Base-by-base conservation (phyloP, 108 stramenopile species). In the Skeletonema potamos region DNA sequence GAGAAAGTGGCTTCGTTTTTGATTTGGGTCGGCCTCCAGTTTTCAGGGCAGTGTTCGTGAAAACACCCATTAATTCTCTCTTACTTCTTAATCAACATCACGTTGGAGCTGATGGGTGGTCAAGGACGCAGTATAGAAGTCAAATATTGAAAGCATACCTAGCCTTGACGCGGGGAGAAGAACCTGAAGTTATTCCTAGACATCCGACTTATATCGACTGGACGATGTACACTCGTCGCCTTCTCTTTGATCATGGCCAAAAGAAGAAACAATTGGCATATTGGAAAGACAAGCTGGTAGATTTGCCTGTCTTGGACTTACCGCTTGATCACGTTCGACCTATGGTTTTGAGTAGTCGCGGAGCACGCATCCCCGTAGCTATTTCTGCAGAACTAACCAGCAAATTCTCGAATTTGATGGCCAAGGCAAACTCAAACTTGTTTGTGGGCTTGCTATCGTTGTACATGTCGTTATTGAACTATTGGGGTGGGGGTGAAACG, bases 261-360 rank as follows among this genome's bases (percentile, higher is more conserved):
- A 29, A 48, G 22, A 54, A 55, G 66, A 66, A 58, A 58, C 66
- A 66, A 58, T 58, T 66, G 54, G 54, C 51, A 54, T 66, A 66
- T 58, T 66, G 66, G 66, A 66, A 32, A 58, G 56, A 66, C n/a
- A 66, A 66, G 20, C 66, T 66, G n/a, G 44, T 13, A 9, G 54
- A 22, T 32, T 32, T 66, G 27, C 66, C 66, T 26, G 54, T 30
- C 27, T 18, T 66, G 15, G 54, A 57, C 55, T 20, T 66, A 27
- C 66, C 66, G 15, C 28, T 58, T 13, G 66, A 66, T 56, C 51
- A 56, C 13, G 15, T 15, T 15, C 51, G 66, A 58, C 66, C 66
- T 29, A 66, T n/a, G 17, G 54, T 66, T 12, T 58, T 66, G 54
- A 30, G 55, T n/a, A 58, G 29, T 29, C 13, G 66, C 9, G 66